Base-by-base conservation (phyloP, 176 grass and related monocot genomes). In the Carex myosuroides region DNA sequence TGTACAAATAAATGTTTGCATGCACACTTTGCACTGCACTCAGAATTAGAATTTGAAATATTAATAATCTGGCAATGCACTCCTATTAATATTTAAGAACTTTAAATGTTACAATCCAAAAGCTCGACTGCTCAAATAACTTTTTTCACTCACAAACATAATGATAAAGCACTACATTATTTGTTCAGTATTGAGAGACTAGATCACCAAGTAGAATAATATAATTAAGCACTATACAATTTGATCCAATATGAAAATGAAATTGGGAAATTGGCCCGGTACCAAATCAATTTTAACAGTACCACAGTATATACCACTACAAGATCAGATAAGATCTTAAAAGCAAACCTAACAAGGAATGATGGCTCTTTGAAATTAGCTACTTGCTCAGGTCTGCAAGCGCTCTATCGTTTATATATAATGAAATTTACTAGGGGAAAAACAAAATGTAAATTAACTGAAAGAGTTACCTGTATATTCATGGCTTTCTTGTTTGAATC, bases 1-100 rank as follows among this genome's bases (percentile, higher is more conserved):
- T 30, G 92, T 94, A 50, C 89, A 94, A 42, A 94, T 94, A 71
- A 94, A 94, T 32, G 92, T 91, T 78, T 91, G 89, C 92, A 91
- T 94, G 48, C 92, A 91, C 8, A 94, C 89, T 67, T 94, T 94
- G 87, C 92, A 94, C 89, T 94, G 80, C 60, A 84, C 71, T 87
- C 48, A 46, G 26, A 59, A 57, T 80, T 39, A 59, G 17, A n/a
- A 44, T 44, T 44, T 4, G 0, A 71, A 71, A 39, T 18, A 71
- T 39, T 42, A 71, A 42, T 46, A 16, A 20, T 5, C 17, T 44
- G 2, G 13, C 11, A 44, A 71, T 44, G 7, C 35, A 12, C n/a
- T 11, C 16, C 1, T 21, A 72, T 17, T 32, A 26, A 75, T 46
- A 50, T 46, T 1, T 70, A 17, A 58, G 14, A 68, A 68, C 32